Conservation (phyloP, 2,329 filamentous ascomycete genomes). For the Clonostachys solani region DNA sequence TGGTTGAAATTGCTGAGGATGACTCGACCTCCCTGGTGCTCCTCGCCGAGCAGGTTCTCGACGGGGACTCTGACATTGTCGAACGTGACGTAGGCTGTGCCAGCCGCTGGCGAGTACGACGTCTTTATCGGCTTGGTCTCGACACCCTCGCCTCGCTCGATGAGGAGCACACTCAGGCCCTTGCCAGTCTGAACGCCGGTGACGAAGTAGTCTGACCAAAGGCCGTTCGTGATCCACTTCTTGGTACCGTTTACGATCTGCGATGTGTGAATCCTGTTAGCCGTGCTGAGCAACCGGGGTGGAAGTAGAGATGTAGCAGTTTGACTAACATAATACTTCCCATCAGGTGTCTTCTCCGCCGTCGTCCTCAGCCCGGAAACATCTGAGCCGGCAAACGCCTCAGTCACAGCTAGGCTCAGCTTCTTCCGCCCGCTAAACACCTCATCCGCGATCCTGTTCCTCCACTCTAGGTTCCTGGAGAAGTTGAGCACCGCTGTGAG, state of each 20-base stretch:
- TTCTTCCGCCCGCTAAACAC: slow-evolving; percentile 80
- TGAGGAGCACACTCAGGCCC: slow-evolving; percentile 72
- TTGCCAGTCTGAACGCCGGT: slow-evolving; percentile 76
- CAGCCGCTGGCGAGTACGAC: slow-evolving; percentile 74
- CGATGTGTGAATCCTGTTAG: neutral
- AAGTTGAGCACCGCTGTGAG: slow-evolving; percentile 79
- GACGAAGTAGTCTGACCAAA: slow-evolving; percentile 80
- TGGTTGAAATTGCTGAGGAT: slow-evolving; percentile 89
- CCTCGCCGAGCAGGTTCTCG: slow-evolving; percentile 72
- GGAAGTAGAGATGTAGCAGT: neutral
- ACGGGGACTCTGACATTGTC: slow-evolving; percentile 84
- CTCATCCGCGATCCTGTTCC: slow-evolving; percentile 64
- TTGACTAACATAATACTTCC: slow-evolving; percentile 63
- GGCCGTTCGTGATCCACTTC: slow-evolving; percentile 85
- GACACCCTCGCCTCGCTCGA: slow-evolving; percentile 69
- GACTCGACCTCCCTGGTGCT: slow-evolving; percentile 82
- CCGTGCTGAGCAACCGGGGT: neutral
- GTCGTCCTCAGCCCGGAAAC: slow-evolving; percentile 78
- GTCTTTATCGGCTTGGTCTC: slow-evolving; percentile 79
- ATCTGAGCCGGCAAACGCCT: slow-evolving; percentile 79
- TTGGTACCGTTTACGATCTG: slow-evolving; percentile 66
- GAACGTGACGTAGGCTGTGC: slow-evolving; percentile 76
- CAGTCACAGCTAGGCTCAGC: slow-evolving; percentile 83
- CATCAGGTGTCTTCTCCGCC: slow-evolving; percentile 70
- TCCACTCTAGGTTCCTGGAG: slow-evolving; percentile 62